A percentile compares a stretch with the other conserved stretches of the same genome.
Evolutionary conservation across 495 filamentous ascomycete species (phyloP).

Genomic region (Aspergillus egyptiacus): DNA sequence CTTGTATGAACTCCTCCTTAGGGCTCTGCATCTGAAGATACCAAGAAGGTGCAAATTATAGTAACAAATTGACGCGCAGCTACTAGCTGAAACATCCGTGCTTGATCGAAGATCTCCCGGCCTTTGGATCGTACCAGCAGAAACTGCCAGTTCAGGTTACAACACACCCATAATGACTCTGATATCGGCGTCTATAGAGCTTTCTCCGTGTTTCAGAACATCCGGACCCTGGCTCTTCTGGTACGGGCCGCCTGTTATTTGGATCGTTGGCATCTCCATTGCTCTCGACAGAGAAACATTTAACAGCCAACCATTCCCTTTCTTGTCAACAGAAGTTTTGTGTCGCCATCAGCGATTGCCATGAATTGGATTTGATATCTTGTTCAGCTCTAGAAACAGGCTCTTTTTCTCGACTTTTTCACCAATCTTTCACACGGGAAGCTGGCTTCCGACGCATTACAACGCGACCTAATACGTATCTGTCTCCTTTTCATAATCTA

Average conservation of each 20-base stretch:
- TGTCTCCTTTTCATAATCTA: not conserved
- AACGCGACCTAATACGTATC: not conserved
- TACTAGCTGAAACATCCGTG: conserved; percentile 36
- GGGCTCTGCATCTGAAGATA: conserved; percentile 29
- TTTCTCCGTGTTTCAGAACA: conserved; percentile 42
- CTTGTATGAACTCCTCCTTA: conserved; percentile 26
- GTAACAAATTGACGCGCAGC: conserved; percentile 43
- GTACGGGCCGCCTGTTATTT: conserved; percentile 25
- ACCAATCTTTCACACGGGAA: conserved; percentile 15
- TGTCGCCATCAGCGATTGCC: conserved; percentile 7
- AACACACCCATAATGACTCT: conserved; percentile 8
- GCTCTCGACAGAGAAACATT: conserved; percentile 28
- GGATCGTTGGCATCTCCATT: conserved; percentile 18
- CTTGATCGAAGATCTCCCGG: conserved; percentile 31
- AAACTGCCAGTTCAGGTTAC: conserved; percentile 4
- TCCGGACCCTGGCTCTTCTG: conserved; percentile 19
- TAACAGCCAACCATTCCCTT: conserved; percentile 37
- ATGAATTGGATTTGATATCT: conserved; percentile 17
- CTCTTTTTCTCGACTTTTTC: conserved; percentile 5
- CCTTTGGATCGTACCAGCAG: conserved; percentile 29
- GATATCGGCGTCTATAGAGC: conserved; percentile 32
- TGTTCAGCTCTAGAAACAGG: conserved; percentile 8
- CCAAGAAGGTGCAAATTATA: conserved; percentile 39
- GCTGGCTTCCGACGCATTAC: conserved; percentile 20
- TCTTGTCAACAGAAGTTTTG: conserved; percentile 13